These are phyloP conservation scores for Geotrichum fermentans DNA, from an alignment of 1,139 yeast species.

Conservation along the genomic window DNA sequence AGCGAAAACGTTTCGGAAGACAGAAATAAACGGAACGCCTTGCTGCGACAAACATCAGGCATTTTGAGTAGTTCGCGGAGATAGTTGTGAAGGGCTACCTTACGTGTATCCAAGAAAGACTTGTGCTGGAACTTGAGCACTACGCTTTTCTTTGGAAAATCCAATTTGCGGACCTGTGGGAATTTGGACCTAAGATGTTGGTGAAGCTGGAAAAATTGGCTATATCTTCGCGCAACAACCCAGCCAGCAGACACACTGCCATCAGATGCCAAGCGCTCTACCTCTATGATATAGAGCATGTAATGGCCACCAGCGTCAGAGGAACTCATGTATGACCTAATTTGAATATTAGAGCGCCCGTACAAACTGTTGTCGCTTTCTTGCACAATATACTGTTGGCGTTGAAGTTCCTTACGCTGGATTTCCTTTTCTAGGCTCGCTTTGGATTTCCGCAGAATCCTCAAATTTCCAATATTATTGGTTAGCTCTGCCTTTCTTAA, in stretches of 20 bases:
- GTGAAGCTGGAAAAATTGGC: constrained; percentile 73
- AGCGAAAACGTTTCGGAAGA: constrained; percentile 61
- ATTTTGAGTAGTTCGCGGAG: constrained; percentile 52
- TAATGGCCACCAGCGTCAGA: constrained; percentile 52
- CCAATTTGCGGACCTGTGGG: constrained; percentile 47
- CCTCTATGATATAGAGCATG: constrained; percentile 70
- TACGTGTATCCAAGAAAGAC: constrained; percentile 62
- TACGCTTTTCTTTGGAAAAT: constrained; percentile 61
- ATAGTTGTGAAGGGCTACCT: constrained; percentile 57
- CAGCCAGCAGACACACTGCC: constrained; percentile 64
- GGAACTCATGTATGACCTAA: constrained; percentile 58
- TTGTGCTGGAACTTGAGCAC: constrained; percentile 62
- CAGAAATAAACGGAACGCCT: constrained; percentile 67
- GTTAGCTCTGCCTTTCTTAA: constrained; percentile 77
- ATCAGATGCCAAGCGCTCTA: constrained; percentile 50
- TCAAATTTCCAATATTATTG: constrained; percentile 63
- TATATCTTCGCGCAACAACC: constrained; percentile 84
- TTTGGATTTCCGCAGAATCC: constrained; percentile 62
- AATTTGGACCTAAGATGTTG: constrained; percentile 56
- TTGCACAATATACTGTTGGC: constrained; percentile 77
- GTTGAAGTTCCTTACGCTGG: constrained; percentile 62
- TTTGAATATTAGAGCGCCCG: constrained; percentile 61
- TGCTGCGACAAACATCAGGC: constrained; percentile 68
- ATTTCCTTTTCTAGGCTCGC: constrained; percentile 64
- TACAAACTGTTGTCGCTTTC: constrained; percentile 75